phyloP scores from a whole-genome alignment of 2,329 filamentous ascomycete genomes.

The Epicoccum sorghinum region DNA sequence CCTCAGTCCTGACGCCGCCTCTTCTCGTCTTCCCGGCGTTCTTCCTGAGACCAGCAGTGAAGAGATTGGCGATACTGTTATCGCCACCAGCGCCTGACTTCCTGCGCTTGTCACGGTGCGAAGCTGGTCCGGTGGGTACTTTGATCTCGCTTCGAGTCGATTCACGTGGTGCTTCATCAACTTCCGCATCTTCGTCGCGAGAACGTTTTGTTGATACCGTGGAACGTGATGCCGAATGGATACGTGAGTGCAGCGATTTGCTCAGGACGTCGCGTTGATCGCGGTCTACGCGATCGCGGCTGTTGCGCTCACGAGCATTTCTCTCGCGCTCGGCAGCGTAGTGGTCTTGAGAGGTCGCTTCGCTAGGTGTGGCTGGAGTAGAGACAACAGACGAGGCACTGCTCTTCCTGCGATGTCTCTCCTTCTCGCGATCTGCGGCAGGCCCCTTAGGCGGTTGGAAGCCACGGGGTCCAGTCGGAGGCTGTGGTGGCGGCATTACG shows the following conservation, averaged over 20 bases:
- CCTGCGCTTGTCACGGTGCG: conserved; percentile 40
- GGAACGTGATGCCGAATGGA: conserved; percentile 26
- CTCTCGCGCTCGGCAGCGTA: conserved; percentile 72
- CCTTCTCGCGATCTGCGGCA: conserved; percentile 41
- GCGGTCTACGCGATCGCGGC: conserved; percentile 35
- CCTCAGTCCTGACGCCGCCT: conserved; percentile 43
- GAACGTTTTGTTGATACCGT: conserved; percentile 35
- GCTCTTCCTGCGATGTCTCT: conserved; percentile 25
- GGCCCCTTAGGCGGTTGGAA: conserved; percentile 47
- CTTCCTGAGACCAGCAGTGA: conserved; percentile 39
- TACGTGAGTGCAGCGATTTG: conserved; percentile 28
- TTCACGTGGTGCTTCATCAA: conserved; percentile 3
- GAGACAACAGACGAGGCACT: conserved; percentile 22
- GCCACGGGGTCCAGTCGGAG: conserved; percentile 45
- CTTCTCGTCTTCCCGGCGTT: conserved; percentile 34
- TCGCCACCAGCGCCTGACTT: conserved; percentile 33
- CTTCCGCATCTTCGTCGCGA: conserved; percentile 32
- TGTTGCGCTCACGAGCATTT: conserved; percentile 41
- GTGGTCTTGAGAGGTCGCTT: conserved; percentile 54
- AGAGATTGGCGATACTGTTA: conserved; percentile 37
- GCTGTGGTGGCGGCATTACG: conserved; percentile 41
- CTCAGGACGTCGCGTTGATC: conserved; percentile 12
- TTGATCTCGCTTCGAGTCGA: conserved; percentile 22
- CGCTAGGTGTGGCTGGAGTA: conserved; percentile 23
- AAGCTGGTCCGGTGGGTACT: conserved; percentile 36